These are phyloP conservation scores for Diospyros lotus DNA, from an alignment of 148 eudicot genomes.

Conservation along the genomic window DNA sequence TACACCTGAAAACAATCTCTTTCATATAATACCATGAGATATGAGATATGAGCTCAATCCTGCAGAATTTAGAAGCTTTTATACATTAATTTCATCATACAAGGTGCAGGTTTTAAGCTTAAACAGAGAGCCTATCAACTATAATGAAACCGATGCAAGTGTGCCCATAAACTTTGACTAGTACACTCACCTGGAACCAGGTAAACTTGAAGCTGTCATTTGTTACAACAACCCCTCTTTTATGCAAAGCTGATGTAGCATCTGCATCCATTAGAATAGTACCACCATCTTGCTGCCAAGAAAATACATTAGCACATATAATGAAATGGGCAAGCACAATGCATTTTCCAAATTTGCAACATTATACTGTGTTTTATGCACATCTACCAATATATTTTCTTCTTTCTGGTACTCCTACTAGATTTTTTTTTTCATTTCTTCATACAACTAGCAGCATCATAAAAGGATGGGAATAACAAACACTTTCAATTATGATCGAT, in stretches of 20 bases:
- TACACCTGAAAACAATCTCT: neutral
- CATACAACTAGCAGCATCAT: neutral
- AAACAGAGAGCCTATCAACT: neutral
- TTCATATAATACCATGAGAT: neutral
- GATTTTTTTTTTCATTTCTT: neutral
- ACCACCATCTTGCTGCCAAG: conserved; percentile 73
- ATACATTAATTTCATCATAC: neutral
- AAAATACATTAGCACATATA: conserved; percentile 1
- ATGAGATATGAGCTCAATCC: neutral
- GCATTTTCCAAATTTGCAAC: neutral
- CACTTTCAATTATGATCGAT: neutral
- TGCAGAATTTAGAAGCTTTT: neutral
- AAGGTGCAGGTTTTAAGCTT: neutral
- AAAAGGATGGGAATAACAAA: neutral
- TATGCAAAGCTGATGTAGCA: conserved; percentile 78
- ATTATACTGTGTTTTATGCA: conserved; percentile 2
- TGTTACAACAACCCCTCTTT: conserved; percentile 59
- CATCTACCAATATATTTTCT: neutral
- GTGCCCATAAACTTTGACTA: neutral
- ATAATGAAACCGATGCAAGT: conserved; percentile 1
- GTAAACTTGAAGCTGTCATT: conserved; percentile 72
- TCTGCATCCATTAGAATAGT: conserved; percentile 84
- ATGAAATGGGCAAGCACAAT: neutral
- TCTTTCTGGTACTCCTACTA: neutral
- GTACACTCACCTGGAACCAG: conserved; percentile 71